Percentiles rank a stretch among this genome's conserved stretches.
phyloP scores from a whole-genome alignment of 2,329 filamentous ascomycete genomes.

The Scytalidium sp. region DNA sequence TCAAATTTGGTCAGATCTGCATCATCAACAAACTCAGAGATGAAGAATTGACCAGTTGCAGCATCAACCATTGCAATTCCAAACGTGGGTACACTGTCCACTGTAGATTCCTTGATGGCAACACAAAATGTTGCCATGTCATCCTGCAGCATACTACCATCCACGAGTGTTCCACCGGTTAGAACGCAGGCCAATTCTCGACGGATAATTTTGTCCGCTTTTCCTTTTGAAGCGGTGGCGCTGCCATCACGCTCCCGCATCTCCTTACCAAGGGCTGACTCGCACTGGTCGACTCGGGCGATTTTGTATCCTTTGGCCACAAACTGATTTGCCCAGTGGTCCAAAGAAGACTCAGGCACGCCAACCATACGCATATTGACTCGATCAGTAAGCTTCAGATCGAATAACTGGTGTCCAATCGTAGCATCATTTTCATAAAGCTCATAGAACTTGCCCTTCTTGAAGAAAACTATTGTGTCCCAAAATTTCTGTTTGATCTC shows the following conservation, averaged over 20 bases:
- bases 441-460: constrained; percentile 99
- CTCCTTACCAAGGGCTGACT: constrained; percentile 92
- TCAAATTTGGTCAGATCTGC: constrained; percentile 94
- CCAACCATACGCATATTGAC: constrained; percentile 99
- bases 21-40: constrained; percentile 92
- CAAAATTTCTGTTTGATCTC: constrained; percentile 98
- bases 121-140: constrained; percentile 97
- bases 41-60: constrained; percentile 88
- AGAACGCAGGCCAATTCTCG: constrained; percentile 88
- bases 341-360: constrained; percentile 91
- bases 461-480: constrained; percentile 99
- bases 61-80: constrained; percentile 94
- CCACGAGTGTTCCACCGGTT: constrained; percentile 88
- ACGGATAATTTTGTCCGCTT: constrained; percentile 93
- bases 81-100: constrained; percentile 76
- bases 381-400: constrained; percentile 93
- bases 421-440: constrained; percentile 97
- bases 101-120: constrained; percentile 79
- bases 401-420: constrained; percentile 92
- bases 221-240: constrained; percentile 29
- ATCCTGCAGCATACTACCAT: constrained; percentile 94
- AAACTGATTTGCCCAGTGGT: constrained; percentile 97
- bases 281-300: constrained; percentile 92
- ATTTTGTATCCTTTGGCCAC: constrained; percentile 98
- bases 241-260: constrained; percentile 88